Evolutionary conservation across 805 yeast genomes (phyloP).

Genomic region (Cyberlindnera americana): DNA sequence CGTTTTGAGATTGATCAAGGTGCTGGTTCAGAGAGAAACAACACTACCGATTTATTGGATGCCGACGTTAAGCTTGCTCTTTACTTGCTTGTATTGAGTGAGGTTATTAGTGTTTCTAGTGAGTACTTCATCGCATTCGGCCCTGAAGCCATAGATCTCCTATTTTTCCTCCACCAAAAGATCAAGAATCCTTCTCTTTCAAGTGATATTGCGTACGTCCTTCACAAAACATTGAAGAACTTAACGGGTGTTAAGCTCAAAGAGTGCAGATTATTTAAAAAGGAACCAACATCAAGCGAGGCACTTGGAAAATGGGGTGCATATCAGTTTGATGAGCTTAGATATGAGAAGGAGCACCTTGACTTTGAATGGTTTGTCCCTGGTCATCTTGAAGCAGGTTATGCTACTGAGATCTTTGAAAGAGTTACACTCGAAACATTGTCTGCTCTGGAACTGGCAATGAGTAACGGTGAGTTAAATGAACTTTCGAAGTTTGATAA

Average conservation of each 20-base stretch:
- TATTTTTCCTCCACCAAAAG: constrained; percentile 27
- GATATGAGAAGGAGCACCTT: constrained; percentile 48
- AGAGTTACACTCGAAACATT: constrained; percentile 43
- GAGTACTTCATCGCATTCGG: constrained; percentile 40
- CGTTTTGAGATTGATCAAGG: constrained; percentile 67
- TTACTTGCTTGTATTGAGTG: constrained; percentile 66
- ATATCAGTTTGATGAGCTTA: constrained; percentile 50
- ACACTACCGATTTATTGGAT: constrained; percentile 62
- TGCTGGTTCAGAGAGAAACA: constrained; percentile 72
- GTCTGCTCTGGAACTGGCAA: constrained; percentile 36
- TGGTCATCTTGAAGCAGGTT: constrained; percentile 44
- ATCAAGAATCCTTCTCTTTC: constrained; percentile 52
- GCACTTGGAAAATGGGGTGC: constrained; percentile 70
- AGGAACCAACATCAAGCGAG: constrained; percentile 33
- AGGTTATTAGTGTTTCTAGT: constrained; percentile 68
- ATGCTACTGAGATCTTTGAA: constrained; percentile 59
- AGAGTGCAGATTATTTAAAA: constrained; percentile 53
- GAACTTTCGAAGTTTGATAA: constrained; percentile 43
- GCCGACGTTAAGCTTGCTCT: constrained; percentile 75
- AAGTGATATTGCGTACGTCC: constrained; percentile 54
- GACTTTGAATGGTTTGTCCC: constrained; percentile 79
- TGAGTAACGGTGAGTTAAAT: constrained; percentile 25
- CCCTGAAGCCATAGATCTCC: constrained; percentile 40
- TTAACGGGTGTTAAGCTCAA: constrained; percentile 56
- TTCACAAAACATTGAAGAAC: constrained; percentile 65